Conservation (phyloP, 2,329 filamentous ascomycete species). For the Exophiala bonariae region DNA sequence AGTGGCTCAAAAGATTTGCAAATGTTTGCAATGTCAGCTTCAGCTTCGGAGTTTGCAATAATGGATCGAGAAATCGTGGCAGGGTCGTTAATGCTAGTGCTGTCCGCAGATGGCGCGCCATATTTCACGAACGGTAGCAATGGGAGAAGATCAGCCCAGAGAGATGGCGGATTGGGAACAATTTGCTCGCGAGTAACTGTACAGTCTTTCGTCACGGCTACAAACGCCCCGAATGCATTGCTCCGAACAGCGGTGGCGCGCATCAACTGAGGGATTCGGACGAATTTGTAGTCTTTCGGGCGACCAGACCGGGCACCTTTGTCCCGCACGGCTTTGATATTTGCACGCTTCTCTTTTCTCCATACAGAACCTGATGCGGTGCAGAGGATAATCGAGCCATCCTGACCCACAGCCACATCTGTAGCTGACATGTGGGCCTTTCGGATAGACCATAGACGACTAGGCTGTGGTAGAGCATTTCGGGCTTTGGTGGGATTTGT, state of each 20-base stretch:
- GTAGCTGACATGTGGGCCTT: conserved; percentile 81
- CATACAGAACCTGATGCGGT: conserved; percentile 92
- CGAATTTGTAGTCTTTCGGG: conserved; percentile 91
- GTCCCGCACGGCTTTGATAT: conserved; percentile 60
- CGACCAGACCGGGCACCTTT: conserved; percentile 52
- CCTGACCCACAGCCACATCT: conserved; percentile 85
- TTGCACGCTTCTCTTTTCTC: conserved; percentile 79
- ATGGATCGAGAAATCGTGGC: conserved; percentile 41
- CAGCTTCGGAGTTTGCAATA: conserved; percentile 46
- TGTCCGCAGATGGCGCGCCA: conserved; percentile 44
- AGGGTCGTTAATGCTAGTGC: conserved; percentile 33
- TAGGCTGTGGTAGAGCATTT: conserved; percentile 73
- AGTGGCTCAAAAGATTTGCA: conserved; percentile 28
- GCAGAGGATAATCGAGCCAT: conserved; percentile 91
- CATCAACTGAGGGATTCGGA: conserved; percentile 83
- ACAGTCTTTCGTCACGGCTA: conserved; percentile 80
- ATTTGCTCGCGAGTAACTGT: conserved; percentile 76
- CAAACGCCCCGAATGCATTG: conserved; percentile 86
- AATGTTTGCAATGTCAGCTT: conserved; percentile 38
- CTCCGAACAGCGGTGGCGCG: conserved; percentile 81
- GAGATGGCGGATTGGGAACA: conserved; percentile 61
- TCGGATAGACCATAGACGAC: conserved; percentile 83
- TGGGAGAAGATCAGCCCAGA: conserved; percentile 73
- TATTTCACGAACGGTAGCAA: conserved; percentile 70
- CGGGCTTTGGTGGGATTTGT: conserved; percentile 91